These are phyloP conservation scores for Cladobotryum mycophilum DNA, from an alignment of 2,329 filamentous ascomycete genomes.

Conservation along the genomic window DNA sequence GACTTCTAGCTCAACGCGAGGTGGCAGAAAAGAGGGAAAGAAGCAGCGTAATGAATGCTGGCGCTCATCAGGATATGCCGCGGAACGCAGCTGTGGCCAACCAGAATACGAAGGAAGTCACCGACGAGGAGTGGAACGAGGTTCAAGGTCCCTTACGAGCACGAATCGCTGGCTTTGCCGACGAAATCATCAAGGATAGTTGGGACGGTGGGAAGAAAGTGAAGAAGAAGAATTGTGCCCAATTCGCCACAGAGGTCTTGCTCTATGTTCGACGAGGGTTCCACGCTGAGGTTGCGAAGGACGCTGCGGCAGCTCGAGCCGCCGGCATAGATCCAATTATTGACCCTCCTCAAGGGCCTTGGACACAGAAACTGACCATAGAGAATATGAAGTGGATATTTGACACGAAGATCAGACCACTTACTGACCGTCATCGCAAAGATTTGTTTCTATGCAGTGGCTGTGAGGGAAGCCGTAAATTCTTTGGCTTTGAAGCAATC, in stretches of 20 bases:
- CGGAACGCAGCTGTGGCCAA: background rate
- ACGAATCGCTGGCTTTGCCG: conserved; percentile 59
- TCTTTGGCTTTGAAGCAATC: conserved; percentile 70
- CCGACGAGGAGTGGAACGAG: conserved; percentile 66
- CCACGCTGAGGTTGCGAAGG: conserved; percentile 52
- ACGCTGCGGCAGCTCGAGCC: conserved; percentile 41
- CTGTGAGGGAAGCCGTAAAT: conserved; percentile 58
- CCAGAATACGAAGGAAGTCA: conserved; percentile 40
- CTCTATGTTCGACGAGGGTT: conserved; percentile 62
- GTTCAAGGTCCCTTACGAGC: conserved; percentile 61
- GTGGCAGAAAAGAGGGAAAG: conserved; percentile 56
- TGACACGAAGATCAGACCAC: conserved; percentile 66
- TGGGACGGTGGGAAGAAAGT: conserved; percentile 62
- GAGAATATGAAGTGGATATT: conserved; percentile 87
- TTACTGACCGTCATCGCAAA: conserved; percentile 59
- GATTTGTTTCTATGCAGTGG: conserved; percentile 71
- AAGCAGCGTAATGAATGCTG: conserved; percentile 27
- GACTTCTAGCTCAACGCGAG: conserved; percentile 58
- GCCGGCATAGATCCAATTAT: conserved; percentile 37
- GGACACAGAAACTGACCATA: conserved; percentile 59
- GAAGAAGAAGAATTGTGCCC: conserved; percentile 55
- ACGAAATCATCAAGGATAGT: conserved; percentile 59
- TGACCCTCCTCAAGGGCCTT: conserved; percentile 48
- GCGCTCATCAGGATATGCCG: conserved; percentile 28
- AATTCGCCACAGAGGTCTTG: conserved; percentile 67